Base-by-base conservation (phyloP, 495 filamentous ascomycete species). In the Penicillium argentinense region DNA sequence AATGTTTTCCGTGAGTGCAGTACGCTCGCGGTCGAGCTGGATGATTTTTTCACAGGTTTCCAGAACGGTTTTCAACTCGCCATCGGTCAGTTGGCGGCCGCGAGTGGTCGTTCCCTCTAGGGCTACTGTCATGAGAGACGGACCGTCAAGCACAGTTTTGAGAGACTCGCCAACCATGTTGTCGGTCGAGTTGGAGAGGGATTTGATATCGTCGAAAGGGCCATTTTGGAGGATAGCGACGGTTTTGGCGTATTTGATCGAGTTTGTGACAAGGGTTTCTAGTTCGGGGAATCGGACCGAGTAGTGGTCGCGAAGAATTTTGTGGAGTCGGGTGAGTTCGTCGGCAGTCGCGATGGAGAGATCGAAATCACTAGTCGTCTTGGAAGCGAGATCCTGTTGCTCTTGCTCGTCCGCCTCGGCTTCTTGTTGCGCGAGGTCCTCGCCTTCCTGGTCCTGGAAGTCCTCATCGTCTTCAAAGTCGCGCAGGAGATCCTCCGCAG, bases 241-340 rank as follows among this genome's bases (percentile, higher is more conserved):
- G 1, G 89, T 89, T 68, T 96, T 96, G 11, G 93, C 89, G 71
- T 97, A 98, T 57, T 97, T 90, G 49, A 98, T 75, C 5, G 93
- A 88, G 57, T 87, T 96, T 51, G 84, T 87, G 56, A 98, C 84
- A 27, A 98, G 80, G 13, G 87, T 91, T 68, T 97, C 93, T n/a
- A 98, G 80, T 68, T 97, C 92, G 4, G 92, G 92, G 55, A 97
- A 97, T 52, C 93, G 83, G 28, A 86, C 78, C 12, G 91, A 95
- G 69, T 97, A 98, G 68, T 97, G 89, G 56, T 98, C 93, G 54
- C 91, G 80, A 47, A 97, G 86, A 60, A 86, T 89, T 75, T 97
- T 97, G 74, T 97, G 95, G 43, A 97, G 87, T 9, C 91, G 84
- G 7, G 86, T 87, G 37, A 97, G 87, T 65, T 97, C 91, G 57